Evolutionary conservation across 2,329 filamentous ascomycete species (phyloP), one percentile per base, ranked within the genome.

Genomic region (Trichophyton mentagrophytes): DNA sequence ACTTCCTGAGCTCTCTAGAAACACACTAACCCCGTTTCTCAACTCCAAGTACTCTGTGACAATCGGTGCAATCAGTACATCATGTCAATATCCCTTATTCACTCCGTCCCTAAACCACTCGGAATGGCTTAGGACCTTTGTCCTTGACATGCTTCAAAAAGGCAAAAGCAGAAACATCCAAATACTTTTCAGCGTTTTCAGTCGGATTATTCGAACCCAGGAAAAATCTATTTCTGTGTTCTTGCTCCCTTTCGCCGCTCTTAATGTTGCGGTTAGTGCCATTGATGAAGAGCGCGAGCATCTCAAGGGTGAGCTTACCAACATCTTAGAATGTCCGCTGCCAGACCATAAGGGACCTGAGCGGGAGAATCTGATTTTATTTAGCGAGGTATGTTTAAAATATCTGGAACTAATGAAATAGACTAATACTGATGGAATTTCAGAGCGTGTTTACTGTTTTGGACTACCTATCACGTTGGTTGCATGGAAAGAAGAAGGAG

Each of bases 381-480:
- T 88, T 70, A 96, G 89, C 68, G 90, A 97, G 79, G 90, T 90
- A 77, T 76, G 80, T 67, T 6, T 3, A 57, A 57, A 53, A 9
- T 49, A 22, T 57, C n/a, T 36, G 38, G 20, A n/a, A 53, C 20
- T 53, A 27, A 25, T 17, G 4, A 3, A 3, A 44, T n/a, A 44
- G 1, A 44, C 40, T 44, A 17, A 36, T 36, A 27, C n/a, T 20
- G 51, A 58, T 59, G 61, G 66, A 47, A 47, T 56, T 15, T 58
- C 61, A 93, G 88, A 90, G 88, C 61, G 86, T 96, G 1, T 99
- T 99, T 71, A 84, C 87, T 55, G 83, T 95, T 3, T 80, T 99
- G 0, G 95, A 99, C 71, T 97, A 99, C 71, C 82, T 92, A 63
- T 90, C 90, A 69, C 82, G 87, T 65, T 99, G 92, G 90, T 77